Evolutionary conservation across 78 protist genomes (phyloP), one percentile per base, ranked within the genome.

Genomic region (Dictyostelium purpureum): DNA sequence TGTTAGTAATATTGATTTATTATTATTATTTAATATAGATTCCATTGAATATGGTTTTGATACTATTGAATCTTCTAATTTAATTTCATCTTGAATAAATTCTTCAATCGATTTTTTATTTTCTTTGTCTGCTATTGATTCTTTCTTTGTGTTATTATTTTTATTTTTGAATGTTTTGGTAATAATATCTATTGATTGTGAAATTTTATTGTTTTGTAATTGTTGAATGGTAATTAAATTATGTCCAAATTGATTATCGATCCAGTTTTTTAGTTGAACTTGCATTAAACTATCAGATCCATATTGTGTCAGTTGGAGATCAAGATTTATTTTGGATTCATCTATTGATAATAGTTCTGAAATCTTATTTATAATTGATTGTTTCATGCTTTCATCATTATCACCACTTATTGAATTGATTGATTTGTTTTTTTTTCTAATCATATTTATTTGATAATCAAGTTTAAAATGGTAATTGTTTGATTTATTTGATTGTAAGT

Each of bases 1-100:
- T 43, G 90, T 82, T 66, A 82, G 40, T 6, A 71, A 59, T 26
- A 70, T 52, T 38, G 59, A 43, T 43, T 37, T 37, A 21, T 45
- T 38, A 67, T 18, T 1, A 3, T 38, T 38, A 21, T 67, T 18
- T 10, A 56, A 21, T 0, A 66, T 35, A n/a, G n/a, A n/a, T n/a
- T n/a, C n/a, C n/a, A n/a, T n/a, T 56, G n/a, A n/a, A n/a, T n/a
- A 19, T 31, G 16, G 31, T 4, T 70, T 16, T 19, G 38, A 16
- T 61, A 28, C 42, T 28, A 61, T 61, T 28, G 43, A 61, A 3
- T 33, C 37, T 4, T 19, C 12, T 11, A 71, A 71, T 71, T 71
- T 71, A n/a, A 71, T 71, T 71, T 71, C 78, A 45, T 71, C 45
- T 0, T 43, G 4, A 54, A 54, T 43, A 43, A 43, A 71, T 38